Evolutionary conservation across 1,139 yeast species (phyloP).

Genomic region (Nakaseomyces glabratus): DNA sequence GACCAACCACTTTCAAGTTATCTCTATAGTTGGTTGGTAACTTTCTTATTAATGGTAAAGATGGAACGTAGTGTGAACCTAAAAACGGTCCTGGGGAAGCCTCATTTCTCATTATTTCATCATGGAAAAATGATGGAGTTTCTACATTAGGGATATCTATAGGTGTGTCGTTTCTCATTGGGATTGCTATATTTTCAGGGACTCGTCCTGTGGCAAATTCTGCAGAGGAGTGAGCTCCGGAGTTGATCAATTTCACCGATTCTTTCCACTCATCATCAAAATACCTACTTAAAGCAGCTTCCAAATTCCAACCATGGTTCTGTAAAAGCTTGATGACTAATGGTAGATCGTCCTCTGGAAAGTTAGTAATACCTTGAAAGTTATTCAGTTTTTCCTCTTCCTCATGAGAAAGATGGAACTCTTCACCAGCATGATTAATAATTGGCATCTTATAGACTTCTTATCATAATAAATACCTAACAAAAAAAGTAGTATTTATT

Average conservation of each 20-base stretch:
- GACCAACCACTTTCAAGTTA: slow-evolving; percentile 22
- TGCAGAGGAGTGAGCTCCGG: slow-evolving; percentile 13
- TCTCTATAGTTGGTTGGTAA: slow-evolving; percentile 27
- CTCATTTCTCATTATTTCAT: too few relatives aligned
- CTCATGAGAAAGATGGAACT: slow-evolving; percentile 30
- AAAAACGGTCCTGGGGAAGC: slow-evolving; percentile 5
- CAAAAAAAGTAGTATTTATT: too few relatives aligned
- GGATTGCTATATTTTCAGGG: slow-evolving; percentile 11
- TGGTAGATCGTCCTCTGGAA: slow-evolving; percentile 32
- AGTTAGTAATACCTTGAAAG: slow-evolving; percentile 33
- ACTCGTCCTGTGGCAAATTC: slow-evolving; percentile 10
- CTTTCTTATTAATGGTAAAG: slow-evolving; percentile 29
- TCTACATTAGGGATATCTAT: neutral
- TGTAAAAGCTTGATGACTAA: slow-evolving; percentile 29
- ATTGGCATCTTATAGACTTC: too few relatives aligned
- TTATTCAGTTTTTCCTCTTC: slow-evolving; percentile 35
- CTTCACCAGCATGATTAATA: slow-evolving; percentile 16
- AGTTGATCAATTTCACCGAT: slow-evolving; percentile 19
- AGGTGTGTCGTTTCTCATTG: neutral
- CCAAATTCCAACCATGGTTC: slow-evolving; percentile 35
- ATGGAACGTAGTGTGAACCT: slow-evolving; percentile 18
- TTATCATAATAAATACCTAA: too few relatives aligned
- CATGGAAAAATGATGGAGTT: too few relatives aligned
- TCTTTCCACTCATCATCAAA: slow-evolving; percentile 33
- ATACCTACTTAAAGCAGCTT: slow-evolving; percentile 33